Base-by-base conservation (phyloP, 225 moss, liverwort and hornwort genomes). In the Marchantia paleacea region DNA sequence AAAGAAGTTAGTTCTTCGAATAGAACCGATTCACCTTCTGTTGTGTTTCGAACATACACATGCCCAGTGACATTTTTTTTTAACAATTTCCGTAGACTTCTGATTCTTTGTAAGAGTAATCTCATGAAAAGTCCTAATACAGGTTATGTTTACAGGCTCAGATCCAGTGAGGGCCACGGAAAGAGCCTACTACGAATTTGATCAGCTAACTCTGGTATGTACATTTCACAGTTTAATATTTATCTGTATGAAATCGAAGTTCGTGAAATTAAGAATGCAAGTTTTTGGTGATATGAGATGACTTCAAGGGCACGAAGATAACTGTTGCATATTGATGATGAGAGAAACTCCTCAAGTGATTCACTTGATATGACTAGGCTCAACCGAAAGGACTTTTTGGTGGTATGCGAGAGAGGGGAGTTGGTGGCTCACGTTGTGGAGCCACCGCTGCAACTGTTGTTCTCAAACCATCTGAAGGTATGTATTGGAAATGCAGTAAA, bases 401-500 rank as follows among this genome's bases (percentile, higher is more conserved):
- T 79, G 93, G 84, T 25, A 25, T 97, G 78, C 89, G 97, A 69
- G 97, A 97, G 86, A 89, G 97, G 24, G 97, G 97, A 75, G 75
- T 97, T 57, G 97, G 97, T 69, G 97, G 97, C 68, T 87, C 97
- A 12, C 89, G 87, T 78, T 97, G 97, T 82, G 97, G 97, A 64
- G 88, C 97, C 12, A 91, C 97, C 65, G 95, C 97, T 57, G 95
- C 97, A 78, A 92, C 93, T 20, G 84, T 84, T 31, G 86, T 91
- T 80, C 88, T 97, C 4, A 64, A 93, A 69, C 86, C 87, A 9
- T 77, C 87, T 75, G 75, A 89, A 87, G 94, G 94, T 96, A 69
- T 65, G 79, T 55, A 53, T 9, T 64, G 12, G 0, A 73, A 75
- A 15, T 57, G 29, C 53, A 58, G 28, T 55, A 28, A 7, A 16